phyloP scores from a whole-genome alignment of 1,284 basidiomycete species.

The Rhodotorula sp. region DNA sequence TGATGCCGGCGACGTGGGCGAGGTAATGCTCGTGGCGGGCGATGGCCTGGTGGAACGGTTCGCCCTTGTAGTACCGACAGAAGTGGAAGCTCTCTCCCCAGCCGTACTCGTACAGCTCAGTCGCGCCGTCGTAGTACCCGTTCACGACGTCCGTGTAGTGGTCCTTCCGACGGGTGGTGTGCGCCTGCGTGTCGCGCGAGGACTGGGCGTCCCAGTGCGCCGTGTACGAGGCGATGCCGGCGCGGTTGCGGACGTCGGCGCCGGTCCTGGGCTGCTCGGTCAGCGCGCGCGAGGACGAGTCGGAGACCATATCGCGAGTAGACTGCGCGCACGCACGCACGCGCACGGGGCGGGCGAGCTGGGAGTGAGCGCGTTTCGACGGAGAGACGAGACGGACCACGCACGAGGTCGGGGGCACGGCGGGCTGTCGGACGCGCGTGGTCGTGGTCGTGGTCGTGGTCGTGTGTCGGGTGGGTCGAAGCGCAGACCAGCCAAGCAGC shows the following conservation, averaged over 20 bases:
- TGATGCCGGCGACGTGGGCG: constrained; percentile 73
- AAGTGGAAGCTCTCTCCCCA: constrained; percentile 87
- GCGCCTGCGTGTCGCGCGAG: constrained; percentile 63
- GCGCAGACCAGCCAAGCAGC: too few relatives aligned
- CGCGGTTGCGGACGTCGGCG: constrained; percentile 70
- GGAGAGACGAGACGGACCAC: not conserved
- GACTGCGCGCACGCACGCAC: too few relatives aligned
- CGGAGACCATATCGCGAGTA: not conserved
- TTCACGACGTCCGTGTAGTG: constrained; percentile 90
- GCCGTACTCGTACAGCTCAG: constrained; percentile 94
- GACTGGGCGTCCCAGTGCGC: constrained; percentile 91
- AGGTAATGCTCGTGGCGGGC: constrained; percentile 98
- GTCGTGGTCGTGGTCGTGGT: too few relatives aligned
- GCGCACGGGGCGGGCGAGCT: too few relatives aligned
- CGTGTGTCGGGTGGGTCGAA: too few relatives aligned
- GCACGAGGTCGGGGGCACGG: not conserved
- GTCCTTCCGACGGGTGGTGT: constrained; percentile 73
- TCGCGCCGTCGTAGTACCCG: constrained; percentile 92
- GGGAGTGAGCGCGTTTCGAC: constrained; percentile 1
- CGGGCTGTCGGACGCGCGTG: not conserved
- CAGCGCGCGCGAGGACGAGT: constrained; percentile 13
- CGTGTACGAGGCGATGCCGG: constrained; percentile 86
- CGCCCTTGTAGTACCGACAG: constrained; percentile 92
- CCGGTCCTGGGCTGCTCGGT: constrained; percentile 27
- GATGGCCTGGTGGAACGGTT: constrained; percentile 74